These are phyloP conservation scores for Papiliotrema flavescens DNA, from an alignment of 1,284 basidiomycete genomes.

Conservation along the genomic window DNA sequence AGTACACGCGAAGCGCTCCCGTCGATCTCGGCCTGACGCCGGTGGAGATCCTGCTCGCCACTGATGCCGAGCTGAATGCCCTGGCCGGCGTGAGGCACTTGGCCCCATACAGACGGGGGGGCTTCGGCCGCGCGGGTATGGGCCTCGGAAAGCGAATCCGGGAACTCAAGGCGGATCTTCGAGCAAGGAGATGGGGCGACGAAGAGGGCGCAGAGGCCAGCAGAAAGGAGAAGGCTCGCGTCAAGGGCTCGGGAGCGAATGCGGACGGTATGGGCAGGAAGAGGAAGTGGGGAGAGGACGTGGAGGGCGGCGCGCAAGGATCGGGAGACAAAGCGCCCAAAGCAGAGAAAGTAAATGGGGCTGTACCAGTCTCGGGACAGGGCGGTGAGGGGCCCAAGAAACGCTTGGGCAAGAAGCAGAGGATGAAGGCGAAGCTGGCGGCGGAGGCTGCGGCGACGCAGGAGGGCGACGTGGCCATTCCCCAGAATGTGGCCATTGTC, in stretches of 20 bases:
- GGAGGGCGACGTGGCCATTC: not conserved
- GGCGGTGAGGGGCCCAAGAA: slow-evolving; percentile 20
- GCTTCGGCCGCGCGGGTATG: slow-evolving; percentile 53
- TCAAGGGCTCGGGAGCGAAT: slow-evolving; percentile 12
- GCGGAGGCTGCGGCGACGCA: not conserved
- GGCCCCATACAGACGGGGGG: slow-evolving; percentile 74
- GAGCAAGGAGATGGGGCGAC: slow-evolving; percentile 52
- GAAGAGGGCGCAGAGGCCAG: slow-evolving; percentile 23
- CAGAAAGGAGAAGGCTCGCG: not conserved
- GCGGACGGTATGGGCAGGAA: slow-evolving; percentile 2
- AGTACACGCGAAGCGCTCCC: slow-evolving; percentile 71
- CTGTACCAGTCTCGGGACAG: slow-evolving; percentile 7
- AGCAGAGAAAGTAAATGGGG: not conserved
- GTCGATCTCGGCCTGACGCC: slow-evolving; percentile 72
- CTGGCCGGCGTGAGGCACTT: slow-evolving; percentile 84
- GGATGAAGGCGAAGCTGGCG: slow-evolving; percentile 7
- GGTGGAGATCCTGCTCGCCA: slow-evolving; percentile 86
- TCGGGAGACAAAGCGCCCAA: slow-evolving; percentile 12
- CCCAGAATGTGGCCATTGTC: not conserved
- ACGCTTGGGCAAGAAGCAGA: slow-evolving; percentile 19
- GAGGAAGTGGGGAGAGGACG: slow-evolving; percentile 3
- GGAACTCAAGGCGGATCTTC: slow-evolving; percentile 66
- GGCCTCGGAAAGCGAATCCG: slow-evolving; percentile 69
- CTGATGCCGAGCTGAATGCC: slow-evolving; percentile 87
- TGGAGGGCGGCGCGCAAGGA: not conserved